phyloP scores from a whole-genome alignment of 345 rosid genomes.

The Eucalyptus pumila region DNA sequence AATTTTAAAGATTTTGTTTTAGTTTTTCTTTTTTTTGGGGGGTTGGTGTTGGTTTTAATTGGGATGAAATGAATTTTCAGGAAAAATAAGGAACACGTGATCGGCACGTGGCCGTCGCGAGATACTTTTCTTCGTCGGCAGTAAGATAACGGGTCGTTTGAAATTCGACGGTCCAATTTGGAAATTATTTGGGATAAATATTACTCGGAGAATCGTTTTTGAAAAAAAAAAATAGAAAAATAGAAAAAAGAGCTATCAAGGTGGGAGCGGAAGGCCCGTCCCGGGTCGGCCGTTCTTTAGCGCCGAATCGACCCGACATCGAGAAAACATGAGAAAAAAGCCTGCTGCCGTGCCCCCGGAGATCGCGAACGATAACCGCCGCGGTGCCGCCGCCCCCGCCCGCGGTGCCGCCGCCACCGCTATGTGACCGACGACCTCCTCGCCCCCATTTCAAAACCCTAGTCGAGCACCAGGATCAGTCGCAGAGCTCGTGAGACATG shows the following conservation, averaged over 20 bases:
- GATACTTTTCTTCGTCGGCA: neutral
- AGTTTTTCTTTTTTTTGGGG: too few species aligned
- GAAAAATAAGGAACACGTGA: neutral
- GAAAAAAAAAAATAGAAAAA: neutral
- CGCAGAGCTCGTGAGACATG: slow-evolving; percentile 14
- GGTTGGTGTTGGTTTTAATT: neutral
- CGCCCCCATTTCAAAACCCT: neutral
- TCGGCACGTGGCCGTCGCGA: neutral
- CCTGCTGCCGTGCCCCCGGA: neutral
- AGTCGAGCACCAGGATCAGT: neutral
- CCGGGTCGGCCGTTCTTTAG: neutral
- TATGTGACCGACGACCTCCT: neutral
- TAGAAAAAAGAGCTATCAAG: neutral
- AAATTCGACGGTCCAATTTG: neutral
- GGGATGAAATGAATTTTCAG: neutral
- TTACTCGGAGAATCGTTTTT: neutral
- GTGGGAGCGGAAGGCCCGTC: neutral
- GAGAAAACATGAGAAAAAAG: neutral
- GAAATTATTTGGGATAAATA: neutral
- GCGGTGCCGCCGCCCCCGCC: neutral
- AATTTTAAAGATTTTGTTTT: neutral
- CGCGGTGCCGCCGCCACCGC: neutral
- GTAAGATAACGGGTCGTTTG: neutral
- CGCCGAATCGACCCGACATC: neutral
- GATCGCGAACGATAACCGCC: neutral